phyloP scores from a whole-genome alignment of 495 filamentous ascomycete species.

The Rhypophila decipiens region DNA sequence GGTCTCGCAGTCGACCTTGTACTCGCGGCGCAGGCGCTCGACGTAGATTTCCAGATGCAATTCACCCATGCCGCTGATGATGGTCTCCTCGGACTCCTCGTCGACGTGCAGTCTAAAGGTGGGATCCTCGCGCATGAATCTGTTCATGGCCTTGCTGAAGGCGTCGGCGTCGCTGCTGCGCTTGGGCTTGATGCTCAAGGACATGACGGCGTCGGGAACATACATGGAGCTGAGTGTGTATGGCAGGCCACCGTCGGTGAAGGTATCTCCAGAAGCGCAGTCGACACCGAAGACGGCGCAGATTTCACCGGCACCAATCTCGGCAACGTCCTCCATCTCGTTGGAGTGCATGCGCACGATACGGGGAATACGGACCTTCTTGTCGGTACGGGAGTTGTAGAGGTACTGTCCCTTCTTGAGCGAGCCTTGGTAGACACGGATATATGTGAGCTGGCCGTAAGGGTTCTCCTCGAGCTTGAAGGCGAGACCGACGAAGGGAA shows the following conservation, averaged over 20 bases:
- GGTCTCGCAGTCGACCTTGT: slow-evolving; percentile 90
- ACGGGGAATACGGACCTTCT: slow-evolving; percentile 93
- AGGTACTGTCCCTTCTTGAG: slow-evolving; percentile 83
- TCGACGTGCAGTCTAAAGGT: slow-evolving; percentile 96
- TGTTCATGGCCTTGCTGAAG: slow-evolving; percentile 97
- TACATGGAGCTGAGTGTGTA: slow-evolving; percentile 99
- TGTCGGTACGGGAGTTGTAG: slow-evolving; percentile 87
- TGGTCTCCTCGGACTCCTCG: slow-evolving; percentile 82
- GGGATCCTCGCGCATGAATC: slow-evolving; percentile 97
- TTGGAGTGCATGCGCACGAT: slow-evolving; percentile 99
- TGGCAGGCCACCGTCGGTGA: slow-evolving; percentile 88
- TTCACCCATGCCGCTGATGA: slow-evolving; percentile 99
- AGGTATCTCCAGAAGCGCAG: slow-evolving; percentile 96
- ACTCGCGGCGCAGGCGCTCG: slow-evolving; percentile 96
- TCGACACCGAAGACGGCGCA: slow-evolving; percentile 98
- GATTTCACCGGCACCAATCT: slow-evolving; percentile 94
- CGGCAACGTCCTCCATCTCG: slow-evolving; percentile 93
- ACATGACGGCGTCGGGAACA: slow-evolving; percentile 97
- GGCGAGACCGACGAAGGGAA: slow-evolving; percentile 91
- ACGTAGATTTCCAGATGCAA: slow-evolving; percentile 96
- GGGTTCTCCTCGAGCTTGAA: slow-evolving; percentile 99
- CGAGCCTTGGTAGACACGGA: slow-evolving; percentile 94
- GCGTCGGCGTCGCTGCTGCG: slow-evolving; percentile 85
- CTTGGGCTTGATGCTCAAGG: slow-evolving; percentile 94
- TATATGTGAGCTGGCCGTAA: slow-evolving; percentile 97